These are phyloP conservation scores for Dalechampia spathulata DNA, from an alignment of 441 rosid genomes.

Conservation along the genomic window DNA sequence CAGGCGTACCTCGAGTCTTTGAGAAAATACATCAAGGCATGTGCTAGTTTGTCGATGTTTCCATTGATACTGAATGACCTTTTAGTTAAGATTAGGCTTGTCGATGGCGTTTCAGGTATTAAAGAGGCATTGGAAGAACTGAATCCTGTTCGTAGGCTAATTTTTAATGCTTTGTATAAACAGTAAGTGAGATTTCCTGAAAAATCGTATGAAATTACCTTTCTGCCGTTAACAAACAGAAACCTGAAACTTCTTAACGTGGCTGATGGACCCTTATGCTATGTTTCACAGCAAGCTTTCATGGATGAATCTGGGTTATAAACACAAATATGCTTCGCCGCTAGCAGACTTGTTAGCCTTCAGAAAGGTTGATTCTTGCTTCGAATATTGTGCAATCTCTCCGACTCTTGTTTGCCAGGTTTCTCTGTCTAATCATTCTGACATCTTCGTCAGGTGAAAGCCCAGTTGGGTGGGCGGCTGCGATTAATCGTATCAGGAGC, in stretches of 20 bases:
- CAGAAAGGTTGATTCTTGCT: constrained; percentile 99
- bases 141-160: constrained; percentile 50
- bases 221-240: too few relatives aligned
- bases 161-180: constrained; percentile 62
- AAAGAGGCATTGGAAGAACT: constrained; percentile 61
- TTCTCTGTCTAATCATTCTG: constrained; percentile 3
- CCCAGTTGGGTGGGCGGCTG: constrained; percentile 75
- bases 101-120: constrained; percentile 35
- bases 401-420: neutral
- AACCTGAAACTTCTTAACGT: too few relatives aligned
- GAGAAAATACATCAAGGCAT: constrained; percentile 79
- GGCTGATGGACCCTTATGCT: constrained; percentile 8
- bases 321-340: constrained; percentile 70
- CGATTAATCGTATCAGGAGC: constrained; percentile 80
- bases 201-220: too few relatives aligned
- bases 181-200: too few relatives aligned
- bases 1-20: constrained; percentile 91
- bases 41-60: neutral
- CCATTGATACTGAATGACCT: neutral
- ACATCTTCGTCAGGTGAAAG: constrained; percentile 72
- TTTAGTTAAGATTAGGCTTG: neutral
- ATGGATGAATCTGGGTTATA: constrained; percentile 86
- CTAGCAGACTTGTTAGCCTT: constrained; percentile 86
- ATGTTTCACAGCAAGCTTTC: constrained; percentile 57
- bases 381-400: too few relatives aligned